These are phyloP conservation scores for Strigomonas galati DNA, from an alignment of 208 protist genomes.

Conservation along the genomic window DNA sequence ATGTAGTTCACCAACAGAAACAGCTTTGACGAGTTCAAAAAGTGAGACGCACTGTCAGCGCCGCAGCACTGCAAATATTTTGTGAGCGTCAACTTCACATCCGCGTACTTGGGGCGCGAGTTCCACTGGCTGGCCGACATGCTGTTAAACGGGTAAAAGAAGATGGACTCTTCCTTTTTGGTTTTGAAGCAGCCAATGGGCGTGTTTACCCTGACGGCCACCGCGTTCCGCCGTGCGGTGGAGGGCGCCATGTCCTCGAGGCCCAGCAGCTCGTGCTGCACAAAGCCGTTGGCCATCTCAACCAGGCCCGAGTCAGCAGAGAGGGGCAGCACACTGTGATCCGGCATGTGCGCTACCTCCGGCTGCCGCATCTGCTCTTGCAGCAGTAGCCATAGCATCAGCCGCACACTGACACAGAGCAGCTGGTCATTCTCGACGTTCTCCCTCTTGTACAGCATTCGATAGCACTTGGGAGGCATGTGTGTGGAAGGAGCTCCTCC, in stretches of 20 bases:
- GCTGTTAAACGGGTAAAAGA: no score
- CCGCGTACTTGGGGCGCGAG: no score
- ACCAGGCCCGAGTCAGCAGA: conserved; percentile 57
- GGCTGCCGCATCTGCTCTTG: conserved; percentile 23
- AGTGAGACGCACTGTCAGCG: conserved; percentile 27
- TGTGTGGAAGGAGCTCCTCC: not conserved
- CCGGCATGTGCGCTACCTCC: conserved; percentile 34
- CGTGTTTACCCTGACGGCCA: no score
- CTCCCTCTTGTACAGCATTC: conserved; percentile 76
- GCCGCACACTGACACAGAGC: conserved; percentile 65
- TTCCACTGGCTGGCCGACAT: no score
- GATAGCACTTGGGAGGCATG: conserved; percentile 13
- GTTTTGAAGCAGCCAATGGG: no score
- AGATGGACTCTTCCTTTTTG: no score
- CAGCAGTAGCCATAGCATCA: conserved; percentile 55
- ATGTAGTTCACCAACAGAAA: conserved; percentile 85
- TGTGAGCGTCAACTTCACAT: no score
- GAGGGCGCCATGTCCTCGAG: conserved; percentile 13
- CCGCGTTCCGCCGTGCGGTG: no score
- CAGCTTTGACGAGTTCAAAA: conserved; percentile 74
- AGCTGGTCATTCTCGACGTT: conserved; percentile 76
- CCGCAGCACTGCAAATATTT: conserved; percentile 25
- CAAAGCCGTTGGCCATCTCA: conserved; percentile 55
- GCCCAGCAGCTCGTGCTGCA: conserved; percentile 27
- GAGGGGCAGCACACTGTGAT: conserved; percentile 71